Base-by-base conservation (phyloP, 2,329 filamentous ascomycete species). In the Ilyonectria sp. region DNA sequence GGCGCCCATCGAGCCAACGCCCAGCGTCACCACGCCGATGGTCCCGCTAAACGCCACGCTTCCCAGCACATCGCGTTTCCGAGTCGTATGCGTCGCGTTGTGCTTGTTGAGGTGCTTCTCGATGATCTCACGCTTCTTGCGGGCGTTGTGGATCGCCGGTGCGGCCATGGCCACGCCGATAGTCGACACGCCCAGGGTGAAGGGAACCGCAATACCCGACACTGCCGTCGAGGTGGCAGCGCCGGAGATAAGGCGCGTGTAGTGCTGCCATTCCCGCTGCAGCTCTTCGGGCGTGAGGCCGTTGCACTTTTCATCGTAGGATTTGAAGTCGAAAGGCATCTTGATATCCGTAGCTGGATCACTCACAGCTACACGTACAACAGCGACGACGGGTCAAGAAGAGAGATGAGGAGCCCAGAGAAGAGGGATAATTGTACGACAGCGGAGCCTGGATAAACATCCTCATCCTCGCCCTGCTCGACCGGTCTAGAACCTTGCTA, bases 211-310 rank as follows among this genome's bases (percentile, higher is more conserved):
- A 3, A 81, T 63, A 0, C 82, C 79, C 2, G 79, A 81, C 4
- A 82, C 77, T 0, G 80, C 79, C n/a, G 80, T 82, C 6, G 76
- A 81, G 0, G 82, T 83, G 6, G 82, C 80, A 40, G 80, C 81
- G 13, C 81, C 78, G 0, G 82, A 76, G 8, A 84, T 78, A 3
- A 82, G 78, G 17, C 82, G 79, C 5, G 82, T 82, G 52, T 84
- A 83, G 69, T 83, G 82, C 61, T 83, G 77, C 82, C 82, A 83
- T 69, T 82, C 81, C 19, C 76, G 73, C 50, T 83, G 81, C 13
- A 83, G 78, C 35, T 81, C 78, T 35, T 82, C 79, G 3, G 78
- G 72, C 2, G 76, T 77, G 29, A 83, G 73, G 15, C 68, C 76
- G 37, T 75, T 74, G 72, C 82, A 83, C 65, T 83, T 82, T 11